phyloP scores from a whole-genome alignment of 169 alveolate species.

The Plasmodium cynomolgi region DNA sequence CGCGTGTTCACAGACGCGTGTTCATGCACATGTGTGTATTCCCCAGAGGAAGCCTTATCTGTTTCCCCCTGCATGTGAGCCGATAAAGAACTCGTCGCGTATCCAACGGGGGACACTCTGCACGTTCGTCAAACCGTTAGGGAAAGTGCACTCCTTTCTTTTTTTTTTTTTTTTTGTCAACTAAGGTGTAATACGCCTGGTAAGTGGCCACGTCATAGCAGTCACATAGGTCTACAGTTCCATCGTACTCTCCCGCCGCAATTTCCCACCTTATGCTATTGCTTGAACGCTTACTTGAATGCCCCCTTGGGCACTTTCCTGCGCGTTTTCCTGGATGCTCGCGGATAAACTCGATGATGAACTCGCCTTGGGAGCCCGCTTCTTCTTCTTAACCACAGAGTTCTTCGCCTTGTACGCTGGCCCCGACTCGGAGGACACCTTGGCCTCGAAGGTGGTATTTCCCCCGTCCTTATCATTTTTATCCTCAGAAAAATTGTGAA shows the following conservation, averaged over 20 bases:
- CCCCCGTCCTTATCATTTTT: conserved; percentile 30
- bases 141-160: background rate
- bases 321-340: background rate
- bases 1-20: background rate
- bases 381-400: conserved; percentile 1
- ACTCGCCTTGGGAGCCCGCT: background rate
- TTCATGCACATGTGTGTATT: background rate
- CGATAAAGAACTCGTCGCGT: background rate
- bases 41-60: background rate
- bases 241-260: background rate
- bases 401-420: conserved; percentile 1
- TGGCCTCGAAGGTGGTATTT: background rate
- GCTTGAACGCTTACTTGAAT: background rate
- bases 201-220: background rate
- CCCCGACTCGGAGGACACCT: conserved; percentile 18
- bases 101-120: background rate
- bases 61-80: background rate
- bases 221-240: background rate
- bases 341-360: background rate
- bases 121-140: background rate
- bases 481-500: conserved; percentile 19
- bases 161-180: background rate
- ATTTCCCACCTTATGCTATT: background rate
- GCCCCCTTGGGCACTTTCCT: background rate
- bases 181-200: background rate